Percentiles rank a stretch among this genome's conserved stretches.
Evolutionary conservation across 805 yeast species (phyloP).

Genomic region (Kluyveromyces dobzhanskii): DNA sequence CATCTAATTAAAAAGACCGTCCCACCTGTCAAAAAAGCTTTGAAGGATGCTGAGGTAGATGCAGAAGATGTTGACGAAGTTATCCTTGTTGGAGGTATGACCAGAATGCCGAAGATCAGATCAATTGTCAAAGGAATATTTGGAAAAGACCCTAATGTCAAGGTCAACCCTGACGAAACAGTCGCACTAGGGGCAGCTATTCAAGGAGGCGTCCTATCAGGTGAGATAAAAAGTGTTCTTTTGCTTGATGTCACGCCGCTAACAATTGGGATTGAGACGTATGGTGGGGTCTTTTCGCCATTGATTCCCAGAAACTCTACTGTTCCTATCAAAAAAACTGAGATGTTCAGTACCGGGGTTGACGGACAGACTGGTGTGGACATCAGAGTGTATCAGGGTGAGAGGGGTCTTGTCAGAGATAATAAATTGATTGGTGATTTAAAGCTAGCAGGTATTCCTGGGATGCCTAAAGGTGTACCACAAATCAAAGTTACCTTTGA

Average conservation of each 20-base stretch:
- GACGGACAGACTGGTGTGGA: slow-evolving; percentile 83
- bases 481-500: slow-evolving; percentile 71
- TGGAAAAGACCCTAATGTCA: slow-evolving; percentile 56
- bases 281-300: slow-evolving; percentile 77
- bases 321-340: slow-evolving; percentile 68
- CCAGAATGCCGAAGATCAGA: slow-evolving; percentile 78
- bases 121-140: slow-evolving; percentile 52
- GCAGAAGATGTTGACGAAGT: slow-evolving; percentile 65
- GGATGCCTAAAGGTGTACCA: slow-evolving; percentile 72
- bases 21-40: slow-evolving; percentile 65
- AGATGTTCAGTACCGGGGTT: slow-evolving; percentile 70
- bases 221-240: slow-evolving; percentile 72
- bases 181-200: slow-evolving; percentile 87
- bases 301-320: slow-evolving; percentile 70
- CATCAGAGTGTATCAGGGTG: slow-evolving; percentile 74
- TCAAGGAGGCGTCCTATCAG: slow-evolving; percentile 80
- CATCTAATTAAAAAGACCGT: slow-evolving; percentile 60
- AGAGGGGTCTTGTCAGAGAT: slow-evolving; percentile 67
- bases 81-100: slow-evolving; percentile 81
- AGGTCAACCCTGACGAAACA: slow-evolving; percentile 88
- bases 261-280: slow-evolving; percentile 76
- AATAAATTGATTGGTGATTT: slow-evolving; percentile 72
- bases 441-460: slow-evolving; percentile 62
- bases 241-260: slow-evolving; percentile 76
- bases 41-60: slow-evolving; percentile 63